These are phyloP conservation scores for Hericium erinaceus DNA, from an alignment of 768 basidiomycete genomes.

Conservation along the genomic window DNA sequence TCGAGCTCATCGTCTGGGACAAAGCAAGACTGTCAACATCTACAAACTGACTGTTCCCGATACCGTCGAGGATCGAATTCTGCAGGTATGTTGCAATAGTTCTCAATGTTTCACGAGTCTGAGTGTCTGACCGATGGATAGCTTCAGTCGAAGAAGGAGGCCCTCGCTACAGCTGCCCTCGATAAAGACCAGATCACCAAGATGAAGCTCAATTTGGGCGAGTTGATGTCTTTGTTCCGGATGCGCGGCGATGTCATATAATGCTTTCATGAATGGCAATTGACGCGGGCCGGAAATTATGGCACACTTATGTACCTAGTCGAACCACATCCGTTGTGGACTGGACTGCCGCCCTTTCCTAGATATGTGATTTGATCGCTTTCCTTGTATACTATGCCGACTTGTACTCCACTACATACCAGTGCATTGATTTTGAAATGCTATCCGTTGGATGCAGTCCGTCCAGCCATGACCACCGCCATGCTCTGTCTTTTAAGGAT, in stretches of 20 bases:
- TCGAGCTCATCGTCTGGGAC: conserved; percentile 81
- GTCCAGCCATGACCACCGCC: too few species aligned
- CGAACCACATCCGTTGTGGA: too few species aligned
- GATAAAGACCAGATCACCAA: neutral
- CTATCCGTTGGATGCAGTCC: too few species aligned
- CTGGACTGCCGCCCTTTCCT: conserved; percentile 28
- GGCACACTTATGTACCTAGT: too few species aligned
- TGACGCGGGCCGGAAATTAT: too few species aligned
- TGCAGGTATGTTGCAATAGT: conserved; percentile 19
- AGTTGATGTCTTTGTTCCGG: neutral
- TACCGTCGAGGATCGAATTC: conserved; percentile 80
- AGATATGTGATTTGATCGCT: too few species aligned
- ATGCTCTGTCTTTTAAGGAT: too few species aligned
- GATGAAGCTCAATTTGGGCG: neutral
- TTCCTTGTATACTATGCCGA: too few species aligned
- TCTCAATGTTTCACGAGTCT: neutral
- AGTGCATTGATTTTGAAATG: too few species aligned
- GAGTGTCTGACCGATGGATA: neutral
- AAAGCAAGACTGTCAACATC: conserved; percentile 75
- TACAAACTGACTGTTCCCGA: conserved; percentile 79
- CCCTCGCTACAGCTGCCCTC: neutral
- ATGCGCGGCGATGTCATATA: neutral
- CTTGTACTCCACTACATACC: too few species aligned
- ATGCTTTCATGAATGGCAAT: too few species aligned
- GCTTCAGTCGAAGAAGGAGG: neutral